These are phyloP conservation scores for Globisporangium yorkense DNA, from an alignment of 352 stramenopile genomes.

Conservation along the genomic window DNA sequence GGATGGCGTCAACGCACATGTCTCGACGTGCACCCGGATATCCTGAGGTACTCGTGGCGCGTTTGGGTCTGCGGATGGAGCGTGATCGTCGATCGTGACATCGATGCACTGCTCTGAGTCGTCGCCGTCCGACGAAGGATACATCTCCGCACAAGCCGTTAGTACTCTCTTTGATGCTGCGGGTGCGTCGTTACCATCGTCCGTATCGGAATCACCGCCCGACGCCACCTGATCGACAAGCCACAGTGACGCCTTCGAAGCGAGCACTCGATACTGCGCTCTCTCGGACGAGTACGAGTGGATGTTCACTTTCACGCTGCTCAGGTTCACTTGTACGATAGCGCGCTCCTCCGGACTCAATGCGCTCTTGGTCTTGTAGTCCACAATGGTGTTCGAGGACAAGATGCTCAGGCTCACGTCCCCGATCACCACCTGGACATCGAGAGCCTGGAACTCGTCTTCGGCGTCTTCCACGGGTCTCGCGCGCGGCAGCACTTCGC, in stretches of 20 bases:
- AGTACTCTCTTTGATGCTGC: constrained; percentile 14
- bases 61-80: constrained; percentile 7
- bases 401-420: constrained; percentile 35
- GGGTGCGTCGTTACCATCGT: neutral
- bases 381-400: constrained; percentile 8
- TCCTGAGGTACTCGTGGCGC: constrained; percentile 20
- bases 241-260: constrained; percentile 36
- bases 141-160: constrained; percentile 31
- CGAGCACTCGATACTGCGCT: constrained; percentile 39
- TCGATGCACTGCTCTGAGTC: constrained; percentile 23
- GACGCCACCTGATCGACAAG: constrained; percentile 30
- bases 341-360: constrained; percentile 17
- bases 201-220: neutral
- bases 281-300: constrained; percentile 43
- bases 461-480: constrained; percentile 7
- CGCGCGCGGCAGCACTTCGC: constrained; percentile 8
- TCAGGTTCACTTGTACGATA: constrained; percentile 39
- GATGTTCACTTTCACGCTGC: constrained; percentile 28
- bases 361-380: constrained; percentile 12
- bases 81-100: constrained; percentile 38
- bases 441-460: constrained; percentile 38
- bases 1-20: constrained; percentile 42
- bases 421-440: constrained; percentile 40
- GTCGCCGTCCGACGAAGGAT: constrained; percentile 10
- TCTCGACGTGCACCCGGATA: constrained; percentile 55